Base-by-base conservation (phyloP, 495 filamentous ascomycete species). In the Stereocaulon alpinum region DNA sequence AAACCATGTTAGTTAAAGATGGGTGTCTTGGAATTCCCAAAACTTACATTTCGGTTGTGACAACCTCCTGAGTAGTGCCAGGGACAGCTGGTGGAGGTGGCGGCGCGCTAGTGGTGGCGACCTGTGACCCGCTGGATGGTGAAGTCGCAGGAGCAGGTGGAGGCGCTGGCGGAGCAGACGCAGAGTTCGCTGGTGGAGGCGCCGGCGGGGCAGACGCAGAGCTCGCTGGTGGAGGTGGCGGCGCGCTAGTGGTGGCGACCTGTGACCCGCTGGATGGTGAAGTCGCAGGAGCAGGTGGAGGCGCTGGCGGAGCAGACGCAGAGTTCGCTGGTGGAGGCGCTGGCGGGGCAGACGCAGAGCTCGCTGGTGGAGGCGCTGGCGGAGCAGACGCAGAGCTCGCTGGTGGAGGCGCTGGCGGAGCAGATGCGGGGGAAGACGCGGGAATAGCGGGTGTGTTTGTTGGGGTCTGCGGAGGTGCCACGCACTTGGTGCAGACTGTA, bases 31-130 rank as follows among this genome's bases (percentile, higher is more conserved):
- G 12, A 10, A 12, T 12, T 37, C 12, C 34, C 0, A 10, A 55
- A 55, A 55, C 52, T 55, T 41, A 55, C 52, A 72, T 63, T 24
- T 70, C 59, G 15, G 66, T 71, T 40, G 64, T 72, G 30, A 65
- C 55, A 2, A 63, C 66, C 17, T 67, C 64, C 53, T 63, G 62
- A 18, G 69, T 65, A 22, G 66, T 64, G 17, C 61, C 57, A 10
- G 32, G 40, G 9, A 61, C 43, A 29, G 48, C 42, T 32, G 64
- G 64, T 40, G 62, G 54, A 52, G 61, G 58, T 24, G 66, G 54
- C 54, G 32, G 43, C 20, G 53, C 27, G 40, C 9, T 20, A 24
- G 24, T 49, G 14, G 50, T 55, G 4, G 40, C 61, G 12, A 57
- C 40, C 27, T 29, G 41, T 6, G 34, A 37, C 34, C 12, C 34